A percentile compares a stretch with the other conserved stretches of the same genome.
Conservation (phyloP, 129 eudicot genomes). For the Chrysanthemum seticuspe region DNA sequence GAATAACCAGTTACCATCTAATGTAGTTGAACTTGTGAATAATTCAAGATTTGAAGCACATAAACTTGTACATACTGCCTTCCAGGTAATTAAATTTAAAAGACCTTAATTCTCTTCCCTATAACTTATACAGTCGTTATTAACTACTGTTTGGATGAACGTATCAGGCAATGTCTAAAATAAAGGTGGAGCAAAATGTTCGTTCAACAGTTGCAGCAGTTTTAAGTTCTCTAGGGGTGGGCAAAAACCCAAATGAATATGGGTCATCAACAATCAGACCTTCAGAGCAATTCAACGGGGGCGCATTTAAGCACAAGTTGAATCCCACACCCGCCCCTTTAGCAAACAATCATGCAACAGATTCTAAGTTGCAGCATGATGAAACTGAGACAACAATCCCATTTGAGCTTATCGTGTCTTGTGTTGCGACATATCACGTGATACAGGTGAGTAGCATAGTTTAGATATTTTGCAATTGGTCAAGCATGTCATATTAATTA, state of each 20-base stretch:
- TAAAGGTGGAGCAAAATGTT: constrained; percentile 51
- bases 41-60: constrained; percentile 50
- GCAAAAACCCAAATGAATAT: constrained; percentile 24
- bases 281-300: constrained; percentile 22
- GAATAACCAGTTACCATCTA: constrained; percentile 40
- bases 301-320: constrained; percentile 22
- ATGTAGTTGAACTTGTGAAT: constrained; percentile 46
- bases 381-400: constrained; percentile 36
- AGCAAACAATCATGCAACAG: constrained; percentile 17
- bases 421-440: constrained; percentile 57
- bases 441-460: constrained; percentile 43
- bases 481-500: too few species aligned
- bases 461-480: constrained; percentile 5
- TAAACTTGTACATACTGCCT: constrained; percentile 51
- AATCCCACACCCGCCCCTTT: constrained; percentile 14
- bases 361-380: constrained; percentile 18
- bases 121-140: background rate
- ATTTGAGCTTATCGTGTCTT: constrained; percentile 51
- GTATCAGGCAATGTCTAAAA: constrained; percentile 48
- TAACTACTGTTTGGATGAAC: background rate
- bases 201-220: constrained; percentile 43
- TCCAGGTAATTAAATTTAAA: constrained; percentile 39
- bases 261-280: constrained; percentile 27
- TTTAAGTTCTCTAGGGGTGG: constrained; percentile 31
- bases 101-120: background rate